phyloP scores from a whole-genome alignment of 257 asterid genomes.

The Jacaranda mimosifolia region DNA sequence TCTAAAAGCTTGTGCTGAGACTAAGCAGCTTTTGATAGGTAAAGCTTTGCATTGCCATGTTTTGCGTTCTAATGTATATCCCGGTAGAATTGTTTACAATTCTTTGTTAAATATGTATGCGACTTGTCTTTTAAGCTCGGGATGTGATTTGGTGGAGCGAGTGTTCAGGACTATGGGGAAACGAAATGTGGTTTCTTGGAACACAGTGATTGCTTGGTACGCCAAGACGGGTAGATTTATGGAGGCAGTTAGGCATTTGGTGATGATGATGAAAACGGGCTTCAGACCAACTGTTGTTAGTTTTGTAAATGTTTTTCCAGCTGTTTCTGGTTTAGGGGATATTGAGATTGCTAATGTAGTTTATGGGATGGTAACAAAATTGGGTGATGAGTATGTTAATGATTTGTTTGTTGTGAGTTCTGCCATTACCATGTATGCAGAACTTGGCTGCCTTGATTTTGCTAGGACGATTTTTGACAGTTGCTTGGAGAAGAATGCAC shows the following conservation, averaged over 20 bases:
- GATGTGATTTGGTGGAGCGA: slow-evolving; percentile 58
- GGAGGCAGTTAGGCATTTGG: slow-evolving; percentile 64
- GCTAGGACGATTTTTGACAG: slow-evolving; percentile 65
- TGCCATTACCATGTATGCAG: slow-evolving; percentile 76
- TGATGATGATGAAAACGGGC: slow-evolving; percentile 67
- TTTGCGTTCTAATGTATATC: slow-evolving; percentile 60
- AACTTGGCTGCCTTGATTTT: slow-evolving; percentile 59
- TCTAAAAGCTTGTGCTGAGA: slow-evolving; percentile 86
- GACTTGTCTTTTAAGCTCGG: slow-evolving; percentile 55
- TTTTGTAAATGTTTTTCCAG: slow-evolving; percentile 72
- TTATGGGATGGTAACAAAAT: slow-evolving; percentile 61
- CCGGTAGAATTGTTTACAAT: slow-evolving; percentile 79
- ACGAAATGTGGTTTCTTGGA: slow-evolving; percentile 84
- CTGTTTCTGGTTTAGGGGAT: slow-evolving; percentile 55
- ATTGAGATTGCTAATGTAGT: slow-evolving; percentile 53
- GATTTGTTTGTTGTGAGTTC: slow-evolving; percentile 81
- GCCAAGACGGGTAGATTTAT: slow-evolving; percentile 52
- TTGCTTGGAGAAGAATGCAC: slow-evolving; percentile 67
- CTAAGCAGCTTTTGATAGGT: slow-evolving; percentile 64
- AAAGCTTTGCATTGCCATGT: slow-evolving; percentile 84
- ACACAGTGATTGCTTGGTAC: slow-evolving; percentile 73
- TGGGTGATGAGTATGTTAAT: slow-evolving; percentile 57
- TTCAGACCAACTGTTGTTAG: slow-evolving; percentile 64
- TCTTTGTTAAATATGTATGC: slow-evolving; percentile 88
- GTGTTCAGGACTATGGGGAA: slow-evolving; percentile 71